phyloP scores from a whole-genome alignment of 2,329 filamentous ascomycete genomes.

The Fusarium coffeatum region DNA sequence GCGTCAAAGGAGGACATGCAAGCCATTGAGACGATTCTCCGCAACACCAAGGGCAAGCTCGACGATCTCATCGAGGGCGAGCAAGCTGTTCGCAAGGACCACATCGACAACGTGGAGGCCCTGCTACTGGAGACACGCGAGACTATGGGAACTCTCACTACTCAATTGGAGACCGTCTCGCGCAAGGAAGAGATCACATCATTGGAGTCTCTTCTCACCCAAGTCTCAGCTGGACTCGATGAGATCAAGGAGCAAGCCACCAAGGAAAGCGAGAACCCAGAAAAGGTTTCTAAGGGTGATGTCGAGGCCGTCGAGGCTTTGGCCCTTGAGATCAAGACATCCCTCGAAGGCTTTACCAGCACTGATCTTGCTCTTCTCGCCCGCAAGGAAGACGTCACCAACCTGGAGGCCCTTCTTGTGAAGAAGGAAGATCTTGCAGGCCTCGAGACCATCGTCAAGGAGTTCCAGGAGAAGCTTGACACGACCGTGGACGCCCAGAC shows the following conservation, averaged over 20 bases:
- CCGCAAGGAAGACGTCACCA: slow-evolving; percentile 76
- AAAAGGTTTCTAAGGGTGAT: slow-evolving; percentile 82
- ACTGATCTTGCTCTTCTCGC: slow-evolving; percentile 78
- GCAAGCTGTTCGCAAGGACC: slow-evolving; percentile 74
- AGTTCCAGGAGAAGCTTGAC: slow-evolving; percentile 76
- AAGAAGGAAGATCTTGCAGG: slow-evolving; percentile 76
- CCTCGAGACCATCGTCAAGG: slow-evolving; percentile 75
- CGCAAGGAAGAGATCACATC: slow-evolving; percentile 82
- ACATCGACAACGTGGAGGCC: slow-evolving; percentile 73
- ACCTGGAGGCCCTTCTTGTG: slow-evolving; percentile 75
- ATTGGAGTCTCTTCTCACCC: slow-evolving; percentile 81
- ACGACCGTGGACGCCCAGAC: slow-evolving; percentile 77
- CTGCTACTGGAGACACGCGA: slow-evolving; percentile 80
- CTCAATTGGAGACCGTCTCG: slow-evolving; percentile 75
- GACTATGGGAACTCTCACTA: slow-evolving; percentile 72
- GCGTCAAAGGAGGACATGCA: slow-evolving; percentile 81
- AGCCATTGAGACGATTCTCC: slow-evolving; percentile 88
- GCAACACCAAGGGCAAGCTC: slow-evolving; percentile 87
- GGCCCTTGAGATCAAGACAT: slow-evolving; percentile 85
- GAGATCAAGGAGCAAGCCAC: slow-evolving; percentile 73
- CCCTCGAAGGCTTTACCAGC: slow-evolving; percentile 76
- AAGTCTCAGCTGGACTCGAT: slow-evolving; percentile 80
- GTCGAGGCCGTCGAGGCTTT: slow-evolving; percentile 83
- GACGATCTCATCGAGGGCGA: slow-evolving; percentile 83
- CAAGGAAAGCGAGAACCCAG: slow-evolving; percentile 66